phyloP scores from a whole-genome alignment of 495 filamentous ascomycete genomes.

The Hypoxylon trugodes region DNA sequence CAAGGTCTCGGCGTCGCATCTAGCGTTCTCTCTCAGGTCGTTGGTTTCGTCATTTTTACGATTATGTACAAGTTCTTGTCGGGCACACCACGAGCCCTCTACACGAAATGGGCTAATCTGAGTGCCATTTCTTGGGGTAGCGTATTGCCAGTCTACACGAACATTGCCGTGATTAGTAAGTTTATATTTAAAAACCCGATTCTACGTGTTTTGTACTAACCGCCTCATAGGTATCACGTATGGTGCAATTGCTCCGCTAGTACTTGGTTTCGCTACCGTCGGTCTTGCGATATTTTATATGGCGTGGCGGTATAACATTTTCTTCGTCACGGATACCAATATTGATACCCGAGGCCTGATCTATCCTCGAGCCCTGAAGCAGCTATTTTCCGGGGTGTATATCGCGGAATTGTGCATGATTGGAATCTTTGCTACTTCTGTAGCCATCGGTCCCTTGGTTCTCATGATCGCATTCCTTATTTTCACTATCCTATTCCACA shows the following conservation, averaged over 20 bases:
- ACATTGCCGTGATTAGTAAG: conserved; percentile 83
- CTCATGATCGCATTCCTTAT: conserved; percentile 85
- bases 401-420: conserved; percentile 86
- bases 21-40: conserved; percentile 77
- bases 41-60: conserved; percentile 78
- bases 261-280: conserved; percentile 85
- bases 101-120: conserved; percentile 67
- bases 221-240: conserved; percentile 74
- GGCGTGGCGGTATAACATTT: conserved; percentile 92
- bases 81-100: conserved; percentile 65
- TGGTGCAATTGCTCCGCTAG: conserved; percentile 87
- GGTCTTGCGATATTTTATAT: conserved; percentile 89
- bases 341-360: conserved; percentile 92
- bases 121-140: conserved; percentile 85
- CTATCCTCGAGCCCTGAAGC: conserved; percentile 90
- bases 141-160: conserved; percentile 84
- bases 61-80: conserved; percentile 74
- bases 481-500: conserved; percentile 82
- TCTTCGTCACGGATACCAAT: conserved; percentile 84
- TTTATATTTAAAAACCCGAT: background rate
- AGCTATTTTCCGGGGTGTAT: conserved; percentile 89
- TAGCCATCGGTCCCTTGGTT: conserved; percentile 77
- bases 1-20: conserved; percentile 89
- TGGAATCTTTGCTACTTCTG: conserved; percentile 82
- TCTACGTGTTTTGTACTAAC: conserved; percentile 21